Base-by-base conservation (phyloP, 768 basidiomycete species). In the Pisolithus microcarpus region DNA sequence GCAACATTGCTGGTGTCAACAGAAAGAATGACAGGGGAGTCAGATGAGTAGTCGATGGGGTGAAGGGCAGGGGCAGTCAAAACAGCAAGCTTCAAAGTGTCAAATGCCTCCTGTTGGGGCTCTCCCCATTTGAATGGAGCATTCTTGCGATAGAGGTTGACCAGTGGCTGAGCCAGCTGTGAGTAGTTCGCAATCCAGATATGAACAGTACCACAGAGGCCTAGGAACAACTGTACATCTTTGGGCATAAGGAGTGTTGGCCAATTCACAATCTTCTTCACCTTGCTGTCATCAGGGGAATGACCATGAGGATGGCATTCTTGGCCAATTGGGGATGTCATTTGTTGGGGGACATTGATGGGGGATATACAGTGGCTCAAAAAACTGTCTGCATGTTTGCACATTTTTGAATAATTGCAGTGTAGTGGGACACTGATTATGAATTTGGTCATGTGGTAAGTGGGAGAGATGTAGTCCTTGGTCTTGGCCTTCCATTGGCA, bases 231-330 rank as follows among this genome's bases (percentile, higher is more conserved):
- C 0, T 38, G 19, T 2, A 64, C 60, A 0, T 65, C 60, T 0
- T 37, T 52, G 1, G 59, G 15, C 15, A 8, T 44, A 11, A 51
- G 5, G 30, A 58, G 65, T 0, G 56, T 23, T 0, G 62, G 66
- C 71, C 71, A 72, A 37, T 66, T 55, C 0, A 46, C 0, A 7
- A 73, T 64, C 23, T 70, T 70, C 4, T 49, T 60, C 1, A 59
- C 53, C 4, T 56, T 60, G 0, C 36, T 40, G 5, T 63, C 46
- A 4, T 72, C 64, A 34, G 0, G 70, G 68, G 0, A 66, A 24
- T 0, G 60, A 54, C 0, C 70, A 74, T 18, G 70, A 58, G 9
- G 58, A 64, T 0, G 67, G 73, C 49, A 72, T 75, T 0, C 45
- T 46, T 77, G 71, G 0, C 74, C 72, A 0, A 78, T 77, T n/a